Percentiles rank a stretch among this genome's conserved stretches.
These are phyloP conservation scores for Globisporangium recalcitrans DNA, from an alignment of 352 stramenopile genomes.

Conservation along the genomic window DNA sequence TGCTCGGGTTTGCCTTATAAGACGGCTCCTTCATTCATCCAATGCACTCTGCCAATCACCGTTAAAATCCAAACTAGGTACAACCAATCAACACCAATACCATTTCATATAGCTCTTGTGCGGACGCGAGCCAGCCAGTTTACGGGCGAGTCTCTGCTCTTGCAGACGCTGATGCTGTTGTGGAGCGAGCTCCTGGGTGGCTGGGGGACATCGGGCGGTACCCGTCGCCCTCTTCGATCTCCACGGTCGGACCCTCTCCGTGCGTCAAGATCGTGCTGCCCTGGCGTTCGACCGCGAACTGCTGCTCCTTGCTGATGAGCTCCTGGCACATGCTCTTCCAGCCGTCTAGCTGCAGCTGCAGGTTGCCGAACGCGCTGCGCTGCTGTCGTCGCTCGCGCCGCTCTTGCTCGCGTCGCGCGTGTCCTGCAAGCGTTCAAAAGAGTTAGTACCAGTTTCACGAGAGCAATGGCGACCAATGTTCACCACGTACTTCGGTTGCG, in stretches of 20 bases:
- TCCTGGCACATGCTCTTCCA: slow-evolving; percentile 55
- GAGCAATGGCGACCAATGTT: background rate
- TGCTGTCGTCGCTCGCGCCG: slow-evolving; percentile 19
- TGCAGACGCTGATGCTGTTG: background rate
- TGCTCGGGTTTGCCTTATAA: background rate
- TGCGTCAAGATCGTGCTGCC: slow-evolving; percentile 14
- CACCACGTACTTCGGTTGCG: slow-evolving; percentile 24
- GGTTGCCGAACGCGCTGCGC: slow-evolving; percentile 18
- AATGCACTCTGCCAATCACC: background rate
- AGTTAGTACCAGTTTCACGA: no score
- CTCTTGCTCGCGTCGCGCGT: slow-evolving; percentile 21
- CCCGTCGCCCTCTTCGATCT: slow-evolving; percentile 16
- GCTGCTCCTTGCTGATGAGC: slow-evolving; percentile 42
- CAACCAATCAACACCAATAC: background rate
- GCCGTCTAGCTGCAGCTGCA: slow-evolving; percentile 33
- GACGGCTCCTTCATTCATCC: background rate
- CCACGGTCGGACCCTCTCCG: slow-evolving; percentile 8
- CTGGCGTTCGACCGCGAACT: slow-evolving; percentile 24
- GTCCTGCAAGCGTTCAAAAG: slow-evolving; percentile 4
- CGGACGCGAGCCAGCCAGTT: background rate
- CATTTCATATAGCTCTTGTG: background rate
- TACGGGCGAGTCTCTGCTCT: background rate
- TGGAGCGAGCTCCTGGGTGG: slow-evolving; percentile 1
- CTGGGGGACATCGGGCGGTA: slow-evolving; percentile 19
- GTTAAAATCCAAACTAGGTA: background rate